Evolutionary conservation across 768 basidiomycete genomes (phyloP).

Genomic region (Mrakia gelida): DNA sequence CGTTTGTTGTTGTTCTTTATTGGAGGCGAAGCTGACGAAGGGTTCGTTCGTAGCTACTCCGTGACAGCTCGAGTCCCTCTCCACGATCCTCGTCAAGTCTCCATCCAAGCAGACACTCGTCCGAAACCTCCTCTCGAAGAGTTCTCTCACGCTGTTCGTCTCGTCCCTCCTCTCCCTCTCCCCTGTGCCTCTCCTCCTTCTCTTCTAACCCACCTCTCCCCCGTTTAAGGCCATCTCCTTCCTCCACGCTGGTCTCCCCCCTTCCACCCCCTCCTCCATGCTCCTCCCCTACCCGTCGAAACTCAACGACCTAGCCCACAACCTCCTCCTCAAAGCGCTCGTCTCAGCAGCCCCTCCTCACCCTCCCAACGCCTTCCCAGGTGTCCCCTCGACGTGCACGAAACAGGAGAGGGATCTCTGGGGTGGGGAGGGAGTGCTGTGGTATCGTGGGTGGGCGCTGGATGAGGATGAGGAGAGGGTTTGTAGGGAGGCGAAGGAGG

Average conservation of each 20-base stretch:
- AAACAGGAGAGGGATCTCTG: slow-evolving; percentile 17
- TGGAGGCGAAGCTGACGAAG: no score
- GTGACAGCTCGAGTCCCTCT: slow-evolving; percentile 61
- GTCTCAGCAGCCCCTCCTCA: slow-evolving; percentile 58
- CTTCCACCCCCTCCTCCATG: slow-evolving; percentile 54
- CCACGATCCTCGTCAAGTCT: slow-evolving; percentile 50
- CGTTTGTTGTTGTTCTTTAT: slow-evolving; percentile 43
- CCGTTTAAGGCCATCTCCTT: slow-evolving; percentile 57
- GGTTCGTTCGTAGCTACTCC: slow-evolving; percentile 47
- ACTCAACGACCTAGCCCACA: slow-evolving; percentile 70
- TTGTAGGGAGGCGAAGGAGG: slow-evolving; percentile 54
- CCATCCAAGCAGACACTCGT: neutral
- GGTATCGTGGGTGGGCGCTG: slow-evolving; percentile 92
- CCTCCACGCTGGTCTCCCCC: slow-evolving; percentile 85
- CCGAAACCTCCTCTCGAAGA: neutral
- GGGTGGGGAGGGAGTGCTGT: slow-evolving; percentile 47
- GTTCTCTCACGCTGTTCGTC: neutral
- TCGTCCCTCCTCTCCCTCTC: slow-evolving; percentile 34
- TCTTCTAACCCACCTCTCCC: neutral
- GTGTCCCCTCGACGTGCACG: slow-evolving; percentile 17
- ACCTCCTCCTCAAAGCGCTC: slow-evolving; percentile 68
- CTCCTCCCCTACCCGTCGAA: slow-evolving; percentile 75
- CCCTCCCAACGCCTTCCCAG: slow-evolving; percentile 48
- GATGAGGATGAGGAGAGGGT: slow-evolving; percentile 56
- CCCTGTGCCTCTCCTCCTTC: slow-evolving; percentile 41